phyloP scores from a whole-genome alignment of 2,329 filamentous ascomycete genomes.

The Shiraia bambusicola region DNA sequence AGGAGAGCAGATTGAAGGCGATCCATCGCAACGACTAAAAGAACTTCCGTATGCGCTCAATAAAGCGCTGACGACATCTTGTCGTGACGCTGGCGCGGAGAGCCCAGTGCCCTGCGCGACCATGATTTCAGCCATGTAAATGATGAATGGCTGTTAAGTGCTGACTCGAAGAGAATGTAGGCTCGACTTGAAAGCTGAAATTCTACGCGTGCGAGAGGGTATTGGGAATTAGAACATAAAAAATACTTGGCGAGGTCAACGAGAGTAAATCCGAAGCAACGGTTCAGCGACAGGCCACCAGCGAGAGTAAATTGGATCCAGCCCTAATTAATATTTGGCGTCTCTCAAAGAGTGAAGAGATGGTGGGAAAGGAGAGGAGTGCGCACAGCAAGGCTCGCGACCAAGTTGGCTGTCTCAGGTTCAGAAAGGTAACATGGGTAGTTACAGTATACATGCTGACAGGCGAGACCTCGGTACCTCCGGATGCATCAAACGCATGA shows the following conservation, averaged over 20 bases:
- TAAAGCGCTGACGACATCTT: slow-evolving; percentile 43
- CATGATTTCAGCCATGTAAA: slow-evolving; percentile 31
- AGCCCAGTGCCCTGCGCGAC: slow-evolving; percentile 24
- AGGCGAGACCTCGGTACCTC: slow-evolving; percentile 12
- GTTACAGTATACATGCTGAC: slow-evolving; percentile 34
- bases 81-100: slow-evolving; percentile 33
- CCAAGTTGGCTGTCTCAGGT: slow-evolving; percentile 38
- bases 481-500: slow-evolving; percentile 40
- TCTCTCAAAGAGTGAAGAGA: slow-evolving; percentile 16
- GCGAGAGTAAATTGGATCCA: slow-evolving; percentile 18
- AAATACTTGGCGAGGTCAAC: slow-evolving; percentile 5
- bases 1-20: slow-evolving; percentile 25
- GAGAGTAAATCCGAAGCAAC: slow-evolving; percentile 11
- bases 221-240: too few species aligned
- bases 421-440: slow-evolving; percentile 32
- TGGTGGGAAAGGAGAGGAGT: slow-evolving; percentile 22
- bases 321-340: slow-evolving; percentile 24
- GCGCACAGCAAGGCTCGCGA: slow-evolving; percentile 22
- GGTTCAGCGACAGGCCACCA: slow-evolving; percentile 19
- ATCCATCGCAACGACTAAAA: slow-evolving; percentile 27
- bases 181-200: not conserved
- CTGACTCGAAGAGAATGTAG: slow-evolving; percentile 4
- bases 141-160: slow-evolving; percentile 1
- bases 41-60: slow-evolving; percentile 42
- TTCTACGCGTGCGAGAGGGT: not conserved